Evolutionary conservation across 805 yeast species (phyloP), one percentile per base, ranked within the genome.

Genomic region (Metschnikowia anglica): DNA sequence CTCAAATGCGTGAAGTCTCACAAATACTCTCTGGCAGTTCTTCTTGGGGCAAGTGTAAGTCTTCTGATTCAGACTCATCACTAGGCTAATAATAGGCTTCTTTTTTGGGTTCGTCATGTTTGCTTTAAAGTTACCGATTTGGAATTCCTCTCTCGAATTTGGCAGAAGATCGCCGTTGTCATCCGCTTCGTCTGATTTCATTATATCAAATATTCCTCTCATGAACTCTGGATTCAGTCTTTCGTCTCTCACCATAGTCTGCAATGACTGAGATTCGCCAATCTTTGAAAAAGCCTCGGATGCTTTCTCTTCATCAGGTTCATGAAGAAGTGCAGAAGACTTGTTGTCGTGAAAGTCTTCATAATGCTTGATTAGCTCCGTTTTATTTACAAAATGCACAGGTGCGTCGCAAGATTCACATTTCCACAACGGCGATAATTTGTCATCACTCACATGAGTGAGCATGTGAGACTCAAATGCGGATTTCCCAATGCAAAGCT

Each of bases 381-480:
- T 70, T 45, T 83, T 83, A 48, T 78, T 80, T 4, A 73, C 71
- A 53, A 79, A 84, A 23, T 72, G 65, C 29, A 57, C 52, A 7
- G 25, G 17, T 13, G 13, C 25, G 6, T 65, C 59, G 61, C 90
- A 83, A 39, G 68, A 66, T 1, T 62, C 59, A 63, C 96, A 88
- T 43, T 74, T 75, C 91, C 95, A 86, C 29, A 79, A 63, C 10
- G 34, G 24, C 31, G 31, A 28, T 38, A 18, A 38, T 4, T 37
- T 63, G 10, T 70, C 73, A 13, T 70, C 67, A 2, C 57, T 54
- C 51, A 81, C 81, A 61, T 89, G 96, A 7, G 57, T 54, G 33
- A 72, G 62, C 88, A 85, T 80, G 59, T 90, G 97, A 68, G 83
- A 79, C 13, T 73, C 64, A 37, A 88, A 62, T 48, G 89, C 93